These are phyloP conservation scores for Ceratobasidium papillatum DNA, from an alignment of 1,284 basidiomycete genomes.

Conservation along the genomic window DNA sequence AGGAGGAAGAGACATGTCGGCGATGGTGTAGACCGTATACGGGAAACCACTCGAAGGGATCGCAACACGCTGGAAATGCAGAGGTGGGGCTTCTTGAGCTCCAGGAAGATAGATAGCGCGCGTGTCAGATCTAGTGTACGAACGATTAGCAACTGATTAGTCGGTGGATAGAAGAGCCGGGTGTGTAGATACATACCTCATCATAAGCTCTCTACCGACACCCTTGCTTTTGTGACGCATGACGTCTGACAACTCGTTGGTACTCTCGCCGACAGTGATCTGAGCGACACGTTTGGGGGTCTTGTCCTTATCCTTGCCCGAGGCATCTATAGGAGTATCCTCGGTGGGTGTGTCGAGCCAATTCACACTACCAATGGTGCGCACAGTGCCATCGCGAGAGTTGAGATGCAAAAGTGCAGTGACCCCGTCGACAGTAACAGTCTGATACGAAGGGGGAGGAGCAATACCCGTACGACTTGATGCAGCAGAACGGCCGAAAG, in stretches of 20 bases:
- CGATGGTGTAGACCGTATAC: constrained; percentile 35
- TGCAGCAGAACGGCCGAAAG: constrained; percentile 30
- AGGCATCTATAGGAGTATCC: background rate
- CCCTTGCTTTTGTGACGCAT: constrained; percentile 9
- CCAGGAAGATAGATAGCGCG: constrained; percentile 22
- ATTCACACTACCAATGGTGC: constrained; percentile 11
- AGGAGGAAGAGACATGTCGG: constrained; percentile 14
- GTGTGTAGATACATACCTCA: background rate
- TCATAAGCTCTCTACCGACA: constrained; percentile 7
- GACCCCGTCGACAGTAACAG: constrained; percentile 25
- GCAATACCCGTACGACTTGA: constrained; percentile 12
- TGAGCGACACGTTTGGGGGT: background rate
- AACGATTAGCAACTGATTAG: background rate
- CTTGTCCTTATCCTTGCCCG: background rate
- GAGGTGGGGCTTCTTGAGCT: background rate
- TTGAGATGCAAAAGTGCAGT: constrained; percentile 27
- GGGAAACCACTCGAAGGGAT: constrained; percentile 32
- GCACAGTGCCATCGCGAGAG: constrained; percentile 28
- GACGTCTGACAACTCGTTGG: constrained; percentile 14
- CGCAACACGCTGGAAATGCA: constrained; percentile 29
- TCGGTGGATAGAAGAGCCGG: background rate
- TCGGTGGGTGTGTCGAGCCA: background rate
- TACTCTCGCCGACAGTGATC: constrained; percentile 9
- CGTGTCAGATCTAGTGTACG: constrained; percentile 8
- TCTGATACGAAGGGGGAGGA: constrained; percentile 33